Base-by-base conservation (phyloP, 768 basidiomycete genomes). In the Psilocybe cubensis region DNA sequence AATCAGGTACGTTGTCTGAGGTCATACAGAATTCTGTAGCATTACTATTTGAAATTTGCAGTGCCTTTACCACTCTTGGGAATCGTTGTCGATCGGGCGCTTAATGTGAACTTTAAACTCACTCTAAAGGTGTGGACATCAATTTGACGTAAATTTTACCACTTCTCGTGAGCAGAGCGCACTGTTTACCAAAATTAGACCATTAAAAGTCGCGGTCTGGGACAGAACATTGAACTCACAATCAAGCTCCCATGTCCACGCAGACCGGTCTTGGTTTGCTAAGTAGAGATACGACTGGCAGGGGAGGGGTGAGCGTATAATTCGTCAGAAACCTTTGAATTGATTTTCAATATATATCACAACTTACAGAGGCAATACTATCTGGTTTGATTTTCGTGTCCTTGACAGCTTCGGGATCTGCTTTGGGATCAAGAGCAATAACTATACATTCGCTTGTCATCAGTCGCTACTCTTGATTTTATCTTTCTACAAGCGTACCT, bases 201-300 rank as follows among this genome's bases (percentile, higher is more conserved):
- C 24, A 27, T 6, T 18, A 28, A 41, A n/a, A n/a, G n/a, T n/a
- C n/a, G n/a, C n/a, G n/a, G n/a, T n/a, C n/a, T n/a, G n/a, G n/a
- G n/a, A n/a, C n/a, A n/a, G n/a, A n/a, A n/a, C n/a, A n/a, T n/a
- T n/a, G 20, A 14, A 73, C 88, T 75, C 65, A 91, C 89, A 74
- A 61, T 92, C 90, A 25, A 92, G 77, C 66, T 92, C 90, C 88
- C 89, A 92, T 6, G 88, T 86, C 87, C 83, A 89, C 7, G 87
- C 82, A 38, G 87, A 87, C 27, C 83, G 79, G 50, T 89, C 87
- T 71, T 91, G 91, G 50, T 83, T 80, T 4, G 76, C 80, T n/a
- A 92, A 82, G 66, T 82, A 83, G 31, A 89, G 71, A 64, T 91
- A 90, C 1, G 85, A 73, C 89, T 91, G 6, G n/a, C n/a, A 49